Conservation (phyloP, 2,329 filamentous ascomycete species). For the Raffaelea albimanens region DNA sequence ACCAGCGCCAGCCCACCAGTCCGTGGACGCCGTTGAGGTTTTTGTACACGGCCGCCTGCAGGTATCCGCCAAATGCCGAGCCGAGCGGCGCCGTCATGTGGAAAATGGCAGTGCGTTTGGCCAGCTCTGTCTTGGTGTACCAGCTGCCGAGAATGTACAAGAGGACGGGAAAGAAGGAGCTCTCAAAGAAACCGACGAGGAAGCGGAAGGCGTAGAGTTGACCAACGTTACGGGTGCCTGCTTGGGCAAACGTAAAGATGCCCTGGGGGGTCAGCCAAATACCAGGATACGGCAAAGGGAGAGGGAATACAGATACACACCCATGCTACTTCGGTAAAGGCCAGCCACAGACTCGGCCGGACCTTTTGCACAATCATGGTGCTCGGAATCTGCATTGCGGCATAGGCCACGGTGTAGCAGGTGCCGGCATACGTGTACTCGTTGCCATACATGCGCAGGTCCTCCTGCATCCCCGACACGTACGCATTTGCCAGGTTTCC, state of each 20-base stretch:
- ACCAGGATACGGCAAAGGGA: too few relatives aligned
- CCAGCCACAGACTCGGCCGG: slow-evolving; percentile 50
- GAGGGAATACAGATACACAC: too few relatives aligned
- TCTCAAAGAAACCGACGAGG: slow-evolving; percentile 22
- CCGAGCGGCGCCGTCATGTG: slow-evolving; percentile 45
- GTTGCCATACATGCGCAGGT: slow-evolving; percentile 17
- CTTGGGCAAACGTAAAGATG: slow-evolving; percentile 20
- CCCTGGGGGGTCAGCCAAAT: not conserved
- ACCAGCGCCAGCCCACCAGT: slow-evolving; percentile 23
- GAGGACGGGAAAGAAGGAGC: slow-evolving; percentile 19
- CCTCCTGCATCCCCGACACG: slow-evolving; percentile 19
- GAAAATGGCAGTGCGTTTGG: slow-evolving; percentile 53
- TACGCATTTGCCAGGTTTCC: slow-evolving; percentile 17
- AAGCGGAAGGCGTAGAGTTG: slow-evolving; percentile 24
- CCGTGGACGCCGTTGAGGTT: slow-evolving; percentile 19
- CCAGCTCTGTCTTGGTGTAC: slow-evolving; percentile 51
- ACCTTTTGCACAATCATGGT: slow-evolving; percentile 54
- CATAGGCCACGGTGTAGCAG: slow-evolving; percentile 17
- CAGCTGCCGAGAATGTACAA: slow-evolving; percentile 31
- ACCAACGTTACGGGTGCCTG: slow-evolving; percentile 12
- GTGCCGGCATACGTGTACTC: slow-evolving; percentile 16
- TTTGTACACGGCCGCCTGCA: slow-evolving; percentile 21
- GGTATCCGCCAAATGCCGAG: slow-evolving; percentile 18
- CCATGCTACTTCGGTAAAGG: slow-evolving; percentile 28
- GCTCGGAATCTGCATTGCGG: slow-evolving; percentile 38